Evolutionary conservation across 2,329 filamentous ascomycete genomes (phyloP).

Genomic region (Phyllosticta capitalensis): DNA sequence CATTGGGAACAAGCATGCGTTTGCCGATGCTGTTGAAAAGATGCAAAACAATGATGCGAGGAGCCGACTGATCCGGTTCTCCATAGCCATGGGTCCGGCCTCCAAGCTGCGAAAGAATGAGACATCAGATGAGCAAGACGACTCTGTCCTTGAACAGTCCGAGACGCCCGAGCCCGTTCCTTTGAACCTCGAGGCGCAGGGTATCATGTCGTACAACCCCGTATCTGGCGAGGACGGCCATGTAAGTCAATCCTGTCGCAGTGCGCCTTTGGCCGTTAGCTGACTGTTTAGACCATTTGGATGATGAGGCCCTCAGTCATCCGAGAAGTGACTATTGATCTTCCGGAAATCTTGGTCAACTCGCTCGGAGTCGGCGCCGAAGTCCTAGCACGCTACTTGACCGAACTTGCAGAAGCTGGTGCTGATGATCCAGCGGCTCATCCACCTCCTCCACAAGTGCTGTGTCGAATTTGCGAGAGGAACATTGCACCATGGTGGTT

Average conservation of each 20-base stretch:
- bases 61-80: constrained; percentile 57
- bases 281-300: constrained; percentile 82
- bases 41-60: constrained; percentile 86
- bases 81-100: constrained; percentile 26
- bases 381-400: constrained; percentile 88
- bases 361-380: constrained; percentile 91
- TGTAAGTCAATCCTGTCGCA: constrained; percentile 46
- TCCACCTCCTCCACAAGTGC: constrained; percentile 70
- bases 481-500: constrained; percentile 99
- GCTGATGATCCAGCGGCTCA: constrained; percentile 64
- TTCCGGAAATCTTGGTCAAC: constrained; percentile 81
- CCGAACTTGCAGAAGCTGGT: constrained; percentile 74
- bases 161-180: constrained; percentile 36
- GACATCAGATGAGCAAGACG: constrained; percentile 22
- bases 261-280: background rate
- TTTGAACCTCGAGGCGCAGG: constrained; percentile 85
- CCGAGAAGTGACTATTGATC: constrained; percentile 89
- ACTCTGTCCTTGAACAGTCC: constrained; percentile 16
- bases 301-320: constrained; percentile 92
- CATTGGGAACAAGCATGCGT: constrained; percentile 68
- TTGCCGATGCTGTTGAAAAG: constrained; percentile 72
- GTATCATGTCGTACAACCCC: constrained; percentile 95
- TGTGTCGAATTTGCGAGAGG: constrained; percentile 95
- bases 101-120: constrained; percentile 26
- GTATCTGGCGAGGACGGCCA: constrained; percentile 80